These are phyloP conservation scores for Puccinia polysora DNA, from an alignment of 1,284 basidiomycete species.

Conservation along the genomic window DNA sequence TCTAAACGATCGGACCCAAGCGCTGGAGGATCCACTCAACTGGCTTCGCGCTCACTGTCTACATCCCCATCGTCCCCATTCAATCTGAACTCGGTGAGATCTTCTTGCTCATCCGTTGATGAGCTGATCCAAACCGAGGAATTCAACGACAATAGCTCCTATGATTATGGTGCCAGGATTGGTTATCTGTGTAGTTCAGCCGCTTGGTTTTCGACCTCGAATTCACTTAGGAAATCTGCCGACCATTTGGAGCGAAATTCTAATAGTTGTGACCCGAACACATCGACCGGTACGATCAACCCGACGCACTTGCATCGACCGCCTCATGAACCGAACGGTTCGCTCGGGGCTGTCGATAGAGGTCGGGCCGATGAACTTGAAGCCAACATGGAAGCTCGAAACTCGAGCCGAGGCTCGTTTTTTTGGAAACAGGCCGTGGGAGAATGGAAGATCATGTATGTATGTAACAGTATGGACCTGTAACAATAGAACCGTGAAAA, in stretches of 20 bases:
- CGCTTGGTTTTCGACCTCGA: constrained; percentile 18
- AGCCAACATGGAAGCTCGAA: neutral
- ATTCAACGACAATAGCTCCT: constrained; percentile 23
- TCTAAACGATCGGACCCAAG: too few species aligned
- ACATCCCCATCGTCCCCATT: neutral
- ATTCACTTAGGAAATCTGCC: too few species aligned
- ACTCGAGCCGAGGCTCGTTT: constrained; percentile 16
- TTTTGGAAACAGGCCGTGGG: constrained; percentile 40
- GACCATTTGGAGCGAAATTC: constrained; percentile 1
- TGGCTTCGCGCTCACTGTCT: too few species aligned
- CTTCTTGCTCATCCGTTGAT: neutral
- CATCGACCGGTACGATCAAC: neutral
- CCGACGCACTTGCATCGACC: neutral
- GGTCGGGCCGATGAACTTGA: too few species aligned
- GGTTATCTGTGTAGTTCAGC: constrained; percentile 27
- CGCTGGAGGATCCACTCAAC: too few species aligned
- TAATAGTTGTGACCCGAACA: neutral
- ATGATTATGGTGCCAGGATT: constrained; percentile 33
- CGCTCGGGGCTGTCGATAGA: too few species aligned
- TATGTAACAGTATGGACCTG: constrained; percentile 20
- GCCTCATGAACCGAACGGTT: neutral
- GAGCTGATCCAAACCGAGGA: neutral
- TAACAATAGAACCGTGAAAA: too few species aligned
- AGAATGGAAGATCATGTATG: constrained; percentile 41
- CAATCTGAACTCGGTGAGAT: neutral